These are phyloP conservation scores for Fusarium sterilihyphosum DNA, from an alignment of 2,329 filamentous ascomycete genomes.

Conservation along the genomic window DNA sequence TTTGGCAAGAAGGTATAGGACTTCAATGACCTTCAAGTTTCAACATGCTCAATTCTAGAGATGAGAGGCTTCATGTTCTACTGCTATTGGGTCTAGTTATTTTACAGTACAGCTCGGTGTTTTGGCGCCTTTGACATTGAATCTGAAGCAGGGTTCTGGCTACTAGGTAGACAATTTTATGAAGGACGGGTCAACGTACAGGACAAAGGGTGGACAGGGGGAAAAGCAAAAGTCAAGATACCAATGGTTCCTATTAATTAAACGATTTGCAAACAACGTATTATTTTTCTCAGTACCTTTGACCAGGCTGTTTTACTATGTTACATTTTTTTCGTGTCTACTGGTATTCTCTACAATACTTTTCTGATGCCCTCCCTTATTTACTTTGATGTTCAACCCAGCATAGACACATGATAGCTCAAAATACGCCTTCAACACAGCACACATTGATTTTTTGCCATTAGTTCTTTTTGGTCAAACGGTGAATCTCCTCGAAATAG, in stretches of 20 bases:
- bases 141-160: not conserved
- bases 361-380: not conserved
- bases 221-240: slow-evolving; percentile 38
- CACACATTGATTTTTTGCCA: not conserved
- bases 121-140: slow-evolving; percentile 32
- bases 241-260: slow-evolving; percentile 22
- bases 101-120: slow-evolving; percentile 37
- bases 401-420: not conserved
- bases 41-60: not conserved
- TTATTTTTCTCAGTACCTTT: slow-evolving; percentile 3
- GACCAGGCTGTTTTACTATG: slow-evolving; percentile 32
- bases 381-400: not conserved
- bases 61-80: slow-evolving; percentile 1
- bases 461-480: slow-evolving; percentile 63
- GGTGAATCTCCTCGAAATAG: slow-evolving; percentile 92
- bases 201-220: not conserved
- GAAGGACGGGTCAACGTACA: slow-evolving; percentile 6
- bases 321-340: slow-evolving; percentile 32
- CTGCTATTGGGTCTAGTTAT: slow-evolving; percentile 10
- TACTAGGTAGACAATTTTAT: slow-evolving; percentile 10
- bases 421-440: not conserved
- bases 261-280: slow-evolving; percentile 16
- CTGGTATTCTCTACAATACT: slow-evolving; percentile 1
- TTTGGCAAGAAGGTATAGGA: slow-evolving; percentile 59
- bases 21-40: not conserved